Conservation (phyloP, 208 protist species). For the Wallacemonas sp. region DNA sequence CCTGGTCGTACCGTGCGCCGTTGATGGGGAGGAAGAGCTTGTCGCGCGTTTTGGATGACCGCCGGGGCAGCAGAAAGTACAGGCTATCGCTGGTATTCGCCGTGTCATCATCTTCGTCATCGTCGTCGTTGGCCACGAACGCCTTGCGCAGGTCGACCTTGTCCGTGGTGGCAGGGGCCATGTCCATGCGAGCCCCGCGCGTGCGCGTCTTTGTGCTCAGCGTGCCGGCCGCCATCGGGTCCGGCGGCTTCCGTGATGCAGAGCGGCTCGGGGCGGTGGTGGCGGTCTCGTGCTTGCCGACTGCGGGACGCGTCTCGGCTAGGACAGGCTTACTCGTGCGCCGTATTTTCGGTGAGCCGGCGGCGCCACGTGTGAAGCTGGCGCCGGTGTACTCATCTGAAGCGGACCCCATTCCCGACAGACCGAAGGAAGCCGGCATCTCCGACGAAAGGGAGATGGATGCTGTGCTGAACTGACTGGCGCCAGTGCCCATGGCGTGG, state of each 20-base stretch:
- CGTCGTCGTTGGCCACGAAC: background rate
- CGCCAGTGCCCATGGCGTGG: background rate
- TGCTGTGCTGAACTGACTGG: background rate
- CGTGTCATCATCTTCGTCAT: background rate
- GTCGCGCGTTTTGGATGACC: background rate
- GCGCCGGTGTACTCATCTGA: too few species aligned
- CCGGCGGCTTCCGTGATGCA: background rate
- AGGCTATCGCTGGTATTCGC: background rate
- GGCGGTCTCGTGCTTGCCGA: background rate
- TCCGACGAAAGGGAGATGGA: background rate
- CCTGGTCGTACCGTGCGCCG: too few species aligned
- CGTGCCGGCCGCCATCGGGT: background rate
- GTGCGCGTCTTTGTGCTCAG: background rate
- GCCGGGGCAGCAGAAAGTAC: background rate
- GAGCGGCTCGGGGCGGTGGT: background rate
- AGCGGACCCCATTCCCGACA: too few species aligned
- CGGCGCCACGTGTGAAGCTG: background rate
- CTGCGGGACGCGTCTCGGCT: background rate
- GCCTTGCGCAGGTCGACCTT: background rate
- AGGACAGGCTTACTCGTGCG: background rate
- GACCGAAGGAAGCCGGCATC: background rate
- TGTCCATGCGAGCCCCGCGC: background rate
- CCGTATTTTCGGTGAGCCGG: too few species aligned
- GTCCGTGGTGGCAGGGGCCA: background rate
- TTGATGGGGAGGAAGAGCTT: too few species aligned